Base-by-base conservation (phyloP, 2,329 filamentous ascomycete species). In the Passalora sequoiae region DNA sequence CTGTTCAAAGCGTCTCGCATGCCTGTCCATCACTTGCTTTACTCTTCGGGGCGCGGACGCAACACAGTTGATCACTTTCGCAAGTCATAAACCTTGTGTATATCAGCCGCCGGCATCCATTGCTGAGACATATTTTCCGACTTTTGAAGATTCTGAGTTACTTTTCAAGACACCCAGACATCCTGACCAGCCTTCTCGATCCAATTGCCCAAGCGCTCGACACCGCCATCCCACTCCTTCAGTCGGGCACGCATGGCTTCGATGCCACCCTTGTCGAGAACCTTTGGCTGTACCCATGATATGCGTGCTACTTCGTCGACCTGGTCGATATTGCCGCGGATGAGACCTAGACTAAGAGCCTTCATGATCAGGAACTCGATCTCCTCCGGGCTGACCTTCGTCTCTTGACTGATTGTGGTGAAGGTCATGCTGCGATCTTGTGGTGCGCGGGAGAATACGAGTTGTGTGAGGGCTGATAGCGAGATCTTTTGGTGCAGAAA, bases 291-390 rank as follows among this genome's bases (percentile, higher is more conserved):
- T 46, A 98, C 92, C 92, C 92, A 98, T 60, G 91, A 91, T 69
- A 98, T 96, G 64, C 89, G 81, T 31, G 92, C 92, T 55, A 97
- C 81, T 68, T 89, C 84, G 36, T 88, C 88, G 22, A 98, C 92
- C 71, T 98, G 91, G 66, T 98, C 92, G 59, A 98, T 97, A 44
- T 86, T 92, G 33, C 92, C 92, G 56, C 84, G 80, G 56, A 98
- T 72, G 56, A 98, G 73, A 1, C 92, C 92, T 57, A 98, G 69
- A 62, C 89, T 96, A 59, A 98, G 70, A n/a, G 92, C 92, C 75
- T 96, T 97, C 92, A 98, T 98, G 60, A 98, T 86, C 53, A 98
- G 72, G 66, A 97, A 91, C 75, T 98, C 92, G 57, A 98, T 97
- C 71, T 97, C 88, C 60, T 92, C 81, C 2, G 82, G 80, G 57